Evolutionary conservation across 495 filamentous ascomycete genomes (phyloP).

Genomic region (Trichoderma reesei): DNA sequence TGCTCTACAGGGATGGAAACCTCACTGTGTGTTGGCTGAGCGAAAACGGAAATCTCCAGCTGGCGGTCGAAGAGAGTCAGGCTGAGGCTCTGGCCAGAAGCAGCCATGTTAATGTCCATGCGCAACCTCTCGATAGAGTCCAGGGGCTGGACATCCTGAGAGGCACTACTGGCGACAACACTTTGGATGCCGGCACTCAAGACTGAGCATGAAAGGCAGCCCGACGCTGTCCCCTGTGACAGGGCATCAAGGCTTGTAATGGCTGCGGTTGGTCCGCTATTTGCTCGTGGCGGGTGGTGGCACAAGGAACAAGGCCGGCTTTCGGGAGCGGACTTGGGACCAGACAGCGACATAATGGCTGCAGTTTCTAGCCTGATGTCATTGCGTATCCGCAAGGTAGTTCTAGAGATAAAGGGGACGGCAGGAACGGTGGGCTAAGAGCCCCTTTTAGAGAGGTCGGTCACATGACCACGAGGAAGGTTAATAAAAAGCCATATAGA

Average conservation of each 20-base stretch:
- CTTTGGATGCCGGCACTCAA: neutral
- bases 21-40: neutral
- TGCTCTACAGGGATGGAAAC: neutral
- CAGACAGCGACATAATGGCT: neutral
- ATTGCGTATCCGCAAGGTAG: no score
- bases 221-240: neutral
- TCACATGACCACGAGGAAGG: no score
- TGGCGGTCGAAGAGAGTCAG: neutral
- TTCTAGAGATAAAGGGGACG: no score
- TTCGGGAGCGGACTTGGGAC: neutral
- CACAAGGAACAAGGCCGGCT: neutral
- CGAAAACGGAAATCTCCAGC: neutral
- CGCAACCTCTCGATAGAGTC: neutral
- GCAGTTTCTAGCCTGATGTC: no score
- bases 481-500: no score
- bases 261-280: neutral
- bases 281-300: neutral
- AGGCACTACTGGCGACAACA: neutral
- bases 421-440: no score
- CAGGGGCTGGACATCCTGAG: neutral
- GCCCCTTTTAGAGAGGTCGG: no score
- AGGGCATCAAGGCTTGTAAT: neutral
- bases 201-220: neutral
- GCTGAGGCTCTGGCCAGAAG: neutral
- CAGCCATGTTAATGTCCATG: neutral